A percentile compares a stretch with the other conserved stretches of the same genome.
Evolutionary conservation across 1,284 basidiomycete species (phyloP).

Genomic region (Cryptococcus sp.): DNA sequence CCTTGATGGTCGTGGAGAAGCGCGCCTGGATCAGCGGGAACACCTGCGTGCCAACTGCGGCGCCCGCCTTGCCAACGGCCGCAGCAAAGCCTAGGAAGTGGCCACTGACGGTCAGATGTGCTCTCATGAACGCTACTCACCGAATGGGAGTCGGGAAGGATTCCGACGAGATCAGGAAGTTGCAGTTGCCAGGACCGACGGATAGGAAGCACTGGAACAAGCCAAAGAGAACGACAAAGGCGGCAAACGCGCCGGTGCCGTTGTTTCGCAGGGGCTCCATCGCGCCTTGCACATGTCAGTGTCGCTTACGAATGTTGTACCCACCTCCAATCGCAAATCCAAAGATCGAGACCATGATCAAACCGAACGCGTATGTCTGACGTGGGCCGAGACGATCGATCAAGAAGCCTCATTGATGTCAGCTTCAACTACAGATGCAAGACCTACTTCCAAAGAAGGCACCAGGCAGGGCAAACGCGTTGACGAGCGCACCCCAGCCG

Average conservation of each 20-base stretch:
- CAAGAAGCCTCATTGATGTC: conserved; percentile 58
- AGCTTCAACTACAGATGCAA: not conserved
- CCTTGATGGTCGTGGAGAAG: conserved; percentile 25
- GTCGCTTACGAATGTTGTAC: not conserved
- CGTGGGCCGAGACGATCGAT: conserved; percentile 67
- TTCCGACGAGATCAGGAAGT: conserved; percentile 14
- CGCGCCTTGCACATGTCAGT: conserved; percentile 4
- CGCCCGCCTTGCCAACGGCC: conserved; percentile 71
- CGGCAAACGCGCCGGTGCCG: conserved; percentile 20
- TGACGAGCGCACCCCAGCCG: conserved; percentile 37
- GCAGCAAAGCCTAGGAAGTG: conserved; percentile 66
- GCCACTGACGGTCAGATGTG: conserved; percentile 46
- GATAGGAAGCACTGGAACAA: conserved; percentile 16
- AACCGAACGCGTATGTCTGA: conserved; percentile 49
- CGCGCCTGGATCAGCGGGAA: conserved; percentile 27
- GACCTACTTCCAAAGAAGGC: conserved; percentile 62
- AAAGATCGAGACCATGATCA: conserved; percentile 10
- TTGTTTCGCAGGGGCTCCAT: conserved; percentile 16
- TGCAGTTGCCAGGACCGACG: conserved; percentile 20
- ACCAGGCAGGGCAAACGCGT: conserved; percentile 56
- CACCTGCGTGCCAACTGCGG: conserved; percentile 50
- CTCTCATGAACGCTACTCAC: conserved; percentile 5
- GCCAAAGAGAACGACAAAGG: conserved; percentile 18
- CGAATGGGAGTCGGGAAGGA: conserved; percentile 14
- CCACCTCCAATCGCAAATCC: conserved; percentile 18